Conservation (phyloP, 2,329 filamentous ascomycete genomes). For the Diaporthe humulicola region DNA sequence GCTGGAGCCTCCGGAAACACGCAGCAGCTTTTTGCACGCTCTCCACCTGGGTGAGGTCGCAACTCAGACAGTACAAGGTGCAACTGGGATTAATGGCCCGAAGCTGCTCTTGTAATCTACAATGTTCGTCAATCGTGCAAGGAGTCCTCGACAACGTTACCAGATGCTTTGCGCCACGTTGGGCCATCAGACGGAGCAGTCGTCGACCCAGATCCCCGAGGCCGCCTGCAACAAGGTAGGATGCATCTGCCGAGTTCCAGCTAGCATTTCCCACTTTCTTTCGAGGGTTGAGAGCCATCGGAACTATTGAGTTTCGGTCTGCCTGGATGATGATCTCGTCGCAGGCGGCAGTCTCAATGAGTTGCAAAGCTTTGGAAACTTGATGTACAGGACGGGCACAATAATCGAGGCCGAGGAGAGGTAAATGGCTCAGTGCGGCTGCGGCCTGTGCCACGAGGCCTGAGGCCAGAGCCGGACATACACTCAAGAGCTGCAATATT, state of each 20-base stretch:
- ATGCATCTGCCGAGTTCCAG: constrained; percentile 31
- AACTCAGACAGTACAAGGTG: not conserved
- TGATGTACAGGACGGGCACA: constrained; percentile 17
- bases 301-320: not conserved
- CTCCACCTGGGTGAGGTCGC: not conserved
- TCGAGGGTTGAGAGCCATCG: not conserved
- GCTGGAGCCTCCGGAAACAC: not conserved
- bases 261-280: not conserved
- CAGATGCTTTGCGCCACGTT: constrained; percentile 41
- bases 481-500: not conserved
- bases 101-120: not conserved
- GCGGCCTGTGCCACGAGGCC: not conserved
- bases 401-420: not conserved
- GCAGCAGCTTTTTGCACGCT: not conserved
- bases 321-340: constrained; percentile 31
- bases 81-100: not conserved
- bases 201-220: constrained; percentile 42
- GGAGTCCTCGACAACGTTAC: constrained; percentile 39
- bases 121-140: not conserved
- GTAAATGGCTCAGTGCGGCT: not conserved
- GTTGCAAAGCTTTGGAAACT: constrained; percentile 12
- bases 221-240: constrained; percentile 41
- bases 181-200: constrained; percentile 40
- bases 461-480: not conserved
- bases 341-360: constrained; percentile 33